These are phyloP conservation scores for Phoenix dactylifera DNA, from an alignment of 176 grass and related monocot species.

Conservation along the genomic window DNA sequence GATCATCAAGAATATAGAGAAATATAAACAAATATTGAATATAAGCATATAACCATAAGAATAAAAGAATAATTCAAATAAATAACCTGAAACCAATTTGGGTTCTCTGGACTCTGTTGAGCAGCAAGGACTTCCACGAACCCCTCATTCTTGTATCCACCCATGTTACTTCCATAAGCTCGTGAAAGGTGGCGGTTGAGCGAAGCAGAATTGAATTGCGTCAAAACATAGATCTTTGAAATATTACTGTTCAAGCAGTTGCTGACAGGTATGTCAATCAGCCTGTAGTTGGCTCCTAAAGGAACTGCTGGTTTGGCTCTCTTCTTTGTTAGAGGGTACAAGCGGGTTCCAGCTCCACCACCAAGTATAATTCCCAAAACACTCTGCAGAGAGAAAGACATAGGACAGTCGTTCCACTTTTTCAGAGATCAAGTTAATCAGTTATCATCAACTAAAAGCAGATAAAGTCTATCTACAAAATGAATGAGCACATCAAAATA, in stretches of 20 bases:
- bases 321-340: conserved; percentile 97
- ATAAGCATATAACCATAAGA: conserved; percentile 5
- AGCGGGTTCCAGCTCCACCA: conserved; percentile 77
- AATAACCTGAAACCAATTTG: conserved; percentile 96
- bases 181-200: conserved; percentile 89
- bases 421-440: too few relatives aligned
- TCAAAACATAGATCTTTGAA: conserved; percentile 90
- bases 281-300: conserved; percentile 81
- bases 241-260: conserved; percentile 94
- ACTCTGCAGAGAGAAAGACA: conserved; percentile 42
- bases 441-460: too few relatives aligned
- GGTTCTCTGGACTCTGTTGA: conserved; percentile 93
- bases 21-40: background rate
- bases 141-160: conserved; percentile 90
- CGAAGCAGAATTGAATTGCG: conserved; percentile 89
- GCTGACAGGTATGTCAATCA: conserved; percentile 97
- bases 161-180: conserved; percentile 85
- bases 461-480: too few relatives aligned
- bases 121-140: conserved; percentile 97
- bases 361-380: conserved; percentile 97
- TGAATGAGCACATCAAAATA: too few relatives aligned
- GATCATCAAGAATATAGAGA: too few relatives aligned
- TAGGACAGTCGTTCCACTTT: too few relatives aligned
- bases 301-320: conserved; percentile 91
- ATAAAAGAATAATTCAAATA: conserved; percentile 7